These are phyloP conservation scores for Fomitopsis pinicola DNA, from an alignment of 1,284 basidiomycete genomes.

Conservation along the genomic window DNA sequence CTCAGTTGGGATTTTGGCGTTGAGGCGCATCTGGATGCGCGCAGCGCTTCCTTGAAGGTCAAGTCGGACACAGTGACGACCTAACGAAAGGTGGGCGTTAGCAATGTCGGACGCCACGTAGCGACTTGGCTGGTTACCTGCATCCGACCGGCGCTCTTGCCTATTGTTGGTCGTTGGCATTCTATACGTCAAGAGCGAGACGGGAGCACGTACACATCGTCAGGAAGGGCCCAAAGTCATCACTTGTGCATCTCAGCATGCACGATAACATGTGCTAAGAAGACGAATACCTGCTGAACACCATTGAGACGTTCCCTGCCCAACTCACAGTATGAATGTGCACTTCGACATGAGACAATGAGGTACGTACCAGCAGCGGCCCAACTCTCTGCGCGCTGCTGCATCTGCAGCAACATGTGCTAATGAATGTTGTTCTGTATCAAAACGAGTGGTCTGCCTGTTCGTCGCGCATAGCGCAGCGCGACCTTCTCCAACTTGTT, in stretches of 20 bases:
- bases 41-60: conserved; percentile 52
- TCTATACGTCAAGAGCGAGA: not conserved
- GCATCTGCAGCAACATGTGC: conserved; percentile 76
- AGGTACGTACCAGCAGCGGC: conserved; percentile 61
- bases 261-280: not conserved
- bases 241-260: conserved; percentile 32
- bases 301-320: conserved; percentile 72
- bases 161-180: conserved; percentile 28
- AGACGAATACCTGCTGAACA: conserved; percentile 67
- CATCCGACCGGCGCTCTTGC: conserved; percentile 72
- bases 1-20: conserved; percentile 23
- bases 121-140: conserved; percentile 38
- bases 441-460: conserved; percentile 68
- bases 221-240: conserved; percentile 79
- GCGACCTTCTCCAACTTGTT: conserved; percentile 89
- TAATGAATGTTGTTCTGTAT: conserved; percentile 78
- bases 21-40: conserved; percentile 57
- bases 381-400: conserved; percentile 84
- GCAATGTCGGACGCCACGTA: not conserved
- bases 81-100: conserved; percentile 32
- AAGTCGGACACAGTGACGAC: conserved; percentile 76
- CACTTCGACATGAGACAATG: not conserved
- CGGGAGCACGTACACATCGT: conserved; percentile 47
- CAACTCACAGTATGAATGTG: conserved; percentile 8
- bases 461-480: conserved; percentile 51